Percentiles rank a stretch among this genome's conserved stretches.
Conservation (phyloP, 345 rosid genomes). For the Anastatica hierochuntica region DNA sequence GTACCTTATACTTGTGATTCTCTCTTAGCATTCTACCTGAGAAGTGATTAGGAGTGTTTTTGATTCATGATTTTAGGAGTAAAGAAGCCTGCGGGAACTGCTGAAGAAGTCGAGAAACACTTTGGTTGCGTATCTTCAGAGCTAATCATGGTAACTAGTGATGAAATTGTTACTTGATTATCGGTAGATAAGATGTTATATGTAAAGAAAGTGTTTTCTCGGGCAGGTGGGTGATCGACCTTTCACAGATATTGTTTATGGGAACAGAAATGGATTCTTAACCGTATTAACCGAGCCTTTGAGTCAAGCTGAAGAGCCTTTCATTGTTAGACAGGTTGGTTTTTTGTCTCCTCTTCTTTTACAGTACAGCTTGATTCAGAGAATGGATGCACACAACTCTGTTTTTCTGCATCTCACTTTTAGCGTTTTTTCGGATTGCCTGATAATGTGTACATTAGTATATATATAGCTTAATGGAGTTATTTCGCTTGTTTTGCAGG, state of each 20-base stretch:
- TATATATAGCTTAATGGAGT: too few relatives aligned
- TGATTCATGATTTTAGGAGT: conserved; percentile 31
- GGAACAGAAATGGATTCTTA: conserved; percentile 76
- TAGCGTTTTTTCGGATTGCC: too few relatives aligned
- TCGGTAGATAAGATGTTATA: conserved; percentile 1
- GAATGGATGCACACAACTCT: not conserved
- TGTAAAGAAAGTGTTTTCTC: conserved; percentile 9
- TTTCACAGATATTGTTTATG: conserved; percentile 80
- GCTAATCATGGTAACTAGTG: conserved; percentile 61
- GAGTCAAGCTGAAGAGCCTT: conserved; percentile 73
- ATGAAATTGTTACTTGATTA: not conserved
- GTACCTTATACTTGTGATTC: conserved; percentile 14
- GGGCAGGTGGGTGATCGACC: conserved; percentile 94
- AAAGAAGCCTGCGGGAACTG: conserved; percentile 92
- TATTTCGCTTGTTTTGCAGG: conserved; percentile 35
- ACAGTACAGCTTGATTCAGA: too few relatives aligned
- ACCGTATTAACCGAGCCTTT: conserved; percentile 76
- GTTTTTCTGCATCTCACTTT: too few relatives aligned
- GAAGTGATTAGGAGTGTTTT: not conserved
- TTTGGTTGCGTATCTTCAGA: conserved; percentile 78
- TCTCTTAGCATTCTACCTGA: not conserved
- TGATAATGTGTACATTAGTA: too few relatives aligned
- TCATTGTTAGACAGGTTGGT: conserved; percentile 93
- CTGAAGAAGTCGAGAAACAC: conserved; percentile 89
- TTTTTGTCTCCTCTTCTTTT: not conserved